Conservation (phyloP, 768 basidiomycete species). For the Cystoderma amianthinum region DNA sequence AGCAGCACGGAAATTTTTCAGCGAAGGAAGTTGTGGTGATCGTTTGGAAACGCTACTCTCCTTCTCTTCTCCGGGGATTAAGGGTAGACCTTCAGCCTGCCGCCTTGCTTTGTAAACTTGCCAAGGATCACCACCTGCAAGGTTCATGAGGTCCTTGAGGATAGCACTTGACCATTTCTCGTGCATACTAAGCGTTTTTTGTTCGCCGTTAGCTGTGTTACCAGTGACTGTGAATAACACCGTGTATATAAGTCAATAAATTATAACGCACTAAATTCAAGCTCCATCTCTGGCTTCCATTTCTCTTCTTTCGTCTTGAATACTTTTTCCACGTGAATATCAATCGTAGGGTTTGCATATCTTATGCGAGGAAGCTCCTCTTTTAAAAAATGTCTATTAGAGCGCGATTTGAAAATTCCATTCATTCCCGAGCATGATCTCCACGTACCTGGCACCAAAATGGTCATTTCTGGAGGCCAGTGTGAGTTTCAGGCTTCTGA, state of each 20-base stretch:
- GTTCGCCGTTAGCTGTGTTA: conserved; percentile 41
- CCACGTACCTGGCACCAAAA: conserved; percentile 59
- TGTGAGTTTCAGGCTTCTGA: conserved; percentile 49
- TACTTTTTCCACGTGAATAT: conserved; percentile 50
- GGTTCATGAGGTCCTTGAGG: conserved; percentile 62
- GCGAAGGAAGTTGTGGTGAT: conserved; percentile 12
- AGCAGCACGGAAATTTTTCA: conserved; percentile 12
- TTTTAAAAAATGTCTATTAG: conserved; percentile 65
- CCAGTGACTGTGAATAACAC: not conserved
- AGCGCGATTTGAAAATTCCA: not conserved
- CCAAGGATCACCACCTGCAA: conserved; percentile 58
- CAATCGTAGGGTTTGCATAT: conserved; percentile 63
- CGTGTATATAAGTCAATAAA: not conserved
- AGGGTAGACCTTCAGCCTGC: conserved; percentile 36
- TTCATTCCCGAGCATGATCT: not conserved
- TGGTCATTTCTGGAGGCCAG: conserved; percentile 62
- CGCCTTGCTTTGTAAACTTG: conserved; percentile 44
- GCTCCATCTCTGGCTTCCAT: conserved; percentile 54
- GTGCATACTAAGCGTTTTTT: conserved; percentile 44
- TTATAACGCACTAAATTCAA: conserved; percentile 55
- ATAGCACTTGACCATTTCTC: conserved; percentile 67
- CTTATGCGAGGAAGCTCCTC: conserved; percentile 75
- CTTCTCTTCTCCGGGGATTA: conserved; percentile 33
- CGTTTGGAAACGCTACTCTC: not conserved
- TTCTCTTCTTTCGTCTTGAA: conserved; percentile 44